Evolutionary conservation across 805 yeast genomes (phyloP), one percentile per base, ranked within the genome.

Genomic region (Candida ulmi): DNA sequence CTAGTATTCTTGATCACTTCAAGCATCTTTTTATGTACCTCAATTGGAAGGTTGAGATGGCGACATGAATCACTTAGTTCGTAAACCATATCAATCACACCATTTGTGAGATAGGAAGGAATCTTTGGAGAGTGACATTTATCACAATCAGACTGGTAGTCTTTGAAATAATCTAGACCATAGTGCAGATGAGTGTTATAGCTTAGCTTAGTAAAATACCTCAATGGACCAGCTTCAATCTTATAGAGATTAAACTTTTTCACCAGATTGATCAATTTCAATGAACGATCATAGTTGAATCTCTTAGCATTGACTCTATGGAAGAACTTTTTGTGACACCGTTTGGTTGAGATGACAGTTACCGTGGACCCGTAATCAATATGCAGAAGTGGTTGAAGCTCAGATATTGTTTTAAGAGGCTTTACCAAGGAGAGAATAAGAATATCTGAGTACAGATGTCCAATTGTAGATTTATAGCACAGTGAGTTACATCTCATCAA

Each of bases 281-380:
- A 3, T 4, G 21, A 6, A 3, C 18, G 7, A 3, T 17, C 7
- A 21, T 17, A 35, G 24, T 35, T 39, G 23, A 34, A 33, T n/a
- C 23, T 36, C 2, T 26, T 17, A 5, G 21, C 29, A 13, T 18
- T 27, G 11, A 41, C 17, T 3, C 13, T 32, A 30, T 34, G 37
- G 33, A 41, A 37, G n/a, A 41, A 37, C 25, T 26, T 34, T n/a
- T 31, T 35, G 5, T 8, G 5, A 26, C 13, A 26, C 12, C 6
- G 5, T 6, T 11, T 11, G n/a, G 35, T 27, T 8, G 38, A 33
- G 11, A 40, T 34, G 12, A 40, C 17, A 3, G 38, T 28, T 8
- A 15, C 17, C 11, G 25, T 12, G 8, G 17, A 12, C 1, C 39
- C 31, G 19, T 40, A 40, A 8, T 7, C 8, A 17, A 33, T 30